phyloP scores from a whole-genome alignment of 106 monocot genomes.

The Acorus gramineus region DNA sequence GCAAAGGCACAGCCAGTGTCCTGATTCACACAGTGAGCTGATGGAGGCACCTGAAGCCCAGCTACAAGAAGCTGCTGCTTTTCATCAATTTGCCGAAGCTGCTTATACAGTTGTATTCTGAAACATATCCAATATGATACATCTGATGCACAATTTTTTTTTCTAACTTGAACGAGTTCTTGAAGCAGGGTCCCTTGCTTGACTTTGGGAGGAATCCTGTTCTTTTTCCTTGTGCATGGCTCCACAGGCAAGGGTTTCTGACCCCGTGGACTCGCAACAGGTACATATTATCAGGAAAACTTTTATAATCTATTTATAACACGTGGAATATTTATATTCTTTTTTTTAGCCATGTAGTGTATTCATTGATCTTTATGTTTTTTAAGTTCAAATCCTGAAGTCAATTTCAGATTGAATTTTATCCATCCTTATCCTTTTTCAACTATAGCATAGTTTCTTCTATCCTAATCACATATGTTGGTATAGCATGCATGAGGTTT shows the following conservation, averaged over 20 bases:
- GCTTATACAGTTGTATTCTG: constrained; percentile 66
- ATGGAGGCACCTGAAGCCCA: constrained; percentile 44
- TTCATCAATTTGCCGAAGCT: constrained; percentile 96
- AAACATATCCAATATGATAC: neutral
- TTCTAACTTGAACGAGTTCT: neutral
- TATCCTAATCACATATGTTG: neutral
- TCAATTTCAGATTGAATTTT: neutral
- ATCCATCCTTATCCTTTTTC: neutral
- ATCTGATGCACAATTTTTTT: neutral
- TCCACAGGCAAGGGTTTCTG: constrained; percentile 82
- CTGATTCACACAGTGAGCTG: constrained; percentile 25
- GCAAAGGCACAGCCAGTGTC: constrained; percentile 43
- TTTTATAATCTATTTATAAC: too few species aligned
- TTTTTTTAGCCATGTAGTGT: too few species aligned
- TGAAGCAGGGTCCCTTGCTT: constrained; percentile 77
- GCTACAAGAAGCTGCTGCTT: constrained; percentile 54
- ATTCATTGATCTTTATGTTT: too few species aligned
- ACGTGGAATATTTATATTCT: too few species aligned
- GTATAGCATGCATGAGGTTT: too few species aligned
- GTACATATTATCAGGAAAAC: constrained; percentile 13
- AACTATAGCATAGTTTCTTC: neutral
- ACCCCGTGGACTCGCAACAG: constrained; percentile 86
- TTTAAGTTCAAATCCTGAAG: too few species aligned
- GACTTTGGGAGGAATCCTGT: constrained; percentile 96
- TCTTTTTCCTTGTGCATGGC: constrained; percentile 88